These are phyloP conservation scores for Aphanomyces stellatus DNA, from an alignment of 352 stramenopile genomes.

Conservation along the genomic window DNA sequence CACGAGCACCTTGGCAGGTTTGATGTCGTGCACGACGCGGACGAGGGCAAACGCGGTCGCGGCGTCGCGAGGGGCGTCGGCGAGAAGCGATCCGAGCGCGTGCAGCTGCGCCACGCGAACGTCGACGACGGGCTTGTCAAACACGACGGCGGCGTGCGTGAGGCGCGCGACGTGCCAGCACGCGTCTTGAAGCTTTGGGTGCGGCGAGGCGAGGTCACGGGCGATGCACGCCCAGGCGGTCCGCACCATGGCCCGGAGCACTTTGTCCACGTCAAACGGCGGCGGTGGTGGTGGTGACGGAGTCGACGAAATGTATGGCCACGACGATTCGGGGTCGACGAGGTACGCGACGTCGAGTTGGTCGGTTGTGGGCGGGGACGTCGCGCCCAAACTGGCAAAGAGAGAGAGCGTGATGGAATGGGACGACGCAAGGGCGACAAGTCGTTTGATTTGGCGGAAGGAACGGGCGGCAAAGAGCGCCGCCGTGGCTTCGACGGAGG, in stretches of 20 bases:
- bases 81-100: background rate
- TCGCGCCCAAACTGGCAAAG: background rate
- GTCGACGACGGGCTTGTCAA: background rate
- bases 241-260: background rate
- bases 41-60: conserved; percentile 4
- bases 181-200: background rate
- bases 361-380: background rate
- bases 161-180: background rate
- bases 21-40: background rate
- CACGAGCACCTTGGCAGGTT: background rate
- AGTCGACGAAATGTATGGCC: background rate
- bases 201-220: background rate
- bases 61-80: background rate
- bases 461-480: background rate
- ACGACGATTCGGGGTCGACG: background rate
- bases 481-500: background rate
- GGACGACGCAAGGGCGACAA: background rate
- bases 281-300: background rate
- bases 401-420: background rate
- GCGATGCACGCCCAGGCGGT: background rate
- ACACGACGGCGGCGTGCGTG: background rate
- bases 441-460: background rate
- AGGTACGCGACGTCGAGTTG: background rate
- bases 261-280: background rate
- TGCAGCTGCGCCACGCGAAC: conserved; percentile 1